A percentile compares a stretch with the other conserved stretches of the same genome.
These are phyloP conservation scores for Marasmius fiardii DNA, from an alignment of 1,284 basidiomycete species.

Conservation along the genomic window DNA sequence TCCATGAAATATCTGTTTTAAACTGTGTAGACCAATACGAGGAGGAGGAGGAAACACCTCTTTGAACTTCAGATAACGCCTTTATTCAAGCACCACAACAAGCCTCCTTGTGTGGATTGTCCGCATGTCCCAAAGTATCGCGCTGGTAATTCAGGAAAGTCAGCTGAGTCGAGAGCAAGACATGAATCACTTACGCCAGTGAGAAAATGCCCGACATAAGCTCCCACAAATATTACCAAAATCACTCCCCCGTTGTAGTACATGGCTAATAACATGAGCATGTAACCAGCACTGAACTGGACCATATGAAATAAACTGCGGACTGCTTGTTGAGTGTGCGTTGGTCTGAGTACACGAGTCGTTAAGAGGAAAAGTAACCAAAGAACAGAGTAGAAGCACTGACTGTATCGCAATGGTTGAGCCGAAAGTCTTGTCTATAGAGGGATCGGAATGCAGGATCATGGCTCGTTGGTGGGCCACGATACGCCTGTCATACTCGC, in stretches of 20 bases:
- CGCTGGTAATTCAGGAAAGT: not conserved
- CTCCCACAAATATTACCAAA: not conserved
- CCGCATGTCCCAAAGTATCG: not conserved
- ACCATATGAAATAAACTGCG: constrained; percentile 18
- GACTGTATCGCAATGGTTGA: too few species aligned
- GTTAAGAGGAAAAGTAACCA: not conserved
- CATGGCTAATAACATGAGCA: constrained; percentile 18
- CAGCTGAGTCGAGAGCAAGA: not conserved
- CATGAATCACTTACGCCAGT: not conserved
- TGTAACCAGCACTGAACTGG: constrained; percentile 17
- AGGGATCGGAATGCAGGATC: not conserved
- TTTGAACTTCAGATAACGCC: too few species aligned
- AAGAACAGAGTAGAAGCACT: not conserved
- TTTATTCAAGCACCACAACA: too few species aligned
- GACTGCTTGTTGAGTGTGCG: constrained; percentile 15
- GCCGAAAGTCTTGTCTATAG: too few species aligned
- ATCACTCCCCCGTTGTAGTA: constrained; percentile 6
- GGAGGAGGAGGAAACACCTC: too few species aligned
- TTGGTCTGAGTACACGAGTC: constrained; percentile 8
- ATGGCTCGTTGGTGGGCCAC: constrained; percentile 1
- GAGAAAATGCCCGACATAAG: not conserved
- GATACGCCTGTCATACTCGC: constrained; percentile 17
- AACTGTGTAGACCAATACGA: too few species aligned
- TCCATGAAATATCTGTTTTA: too few species aligned
- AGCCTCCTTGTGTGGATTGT: constrained; percentile 15